Conservation (phyloP, 2,329 filamentous ascomycete genomes). For the Ciborinia camelliae region DNA sequence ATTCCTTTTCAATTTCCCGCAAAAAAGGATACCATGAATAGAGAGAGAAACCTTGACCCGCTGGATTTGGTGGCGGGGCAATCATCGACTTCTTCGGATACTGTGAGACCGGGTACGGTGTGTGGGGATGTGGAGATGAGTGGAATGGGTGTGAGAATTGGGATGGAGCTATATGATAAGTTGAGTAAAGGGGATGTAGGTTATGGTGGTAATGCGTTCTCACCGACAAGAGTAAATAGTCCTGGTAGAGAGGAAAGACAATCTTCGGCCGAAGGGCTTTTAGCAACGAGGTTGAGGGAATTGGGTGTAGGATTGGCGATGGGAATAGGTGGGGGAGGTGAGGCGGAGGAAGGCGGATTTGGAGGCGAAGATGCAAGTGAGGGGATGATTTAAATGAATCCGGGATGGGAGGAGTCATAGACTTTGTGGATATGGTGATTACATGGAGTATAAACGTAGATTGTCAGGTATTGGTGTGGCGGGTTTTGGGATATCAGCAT, state of each 20-base stretch:
- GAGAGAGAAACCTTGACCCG: neutral
- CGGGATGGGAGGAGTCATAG: neutral
- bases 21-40: constrained; percentile 14
- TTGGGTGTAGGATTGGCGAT: constrained; percentile 28
- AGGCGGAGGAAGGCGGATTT: neutral
- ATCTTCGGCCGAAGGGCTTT: constrained; percentile 55
- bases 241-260: constrained; percentile 36
- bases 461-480: neutral
- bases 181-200: constrained; percentile 62
- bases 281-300: constrained; percentile 65
- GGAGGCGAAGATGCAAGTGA: neutral
- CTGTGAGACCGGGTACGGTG: neutral
- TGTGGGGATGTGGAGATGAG: constrained; percentile 12
- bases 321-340: constrained; percentile 72
- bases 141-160: constrained; percentile 32
- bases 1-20: constrained; percentile 48
- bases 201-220: constrained; percentile 57
- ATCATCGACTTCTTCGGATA: neutral
- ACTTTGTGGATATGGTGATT: neutral
- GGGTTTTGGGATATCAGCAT: neutral
- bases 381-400: neutral
- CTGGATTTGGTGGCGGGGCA: neutral
- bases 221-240: constrained; percentile 29
- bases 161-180: constrained; percentile 57
- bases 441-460: neutral